Evolutionary conservation across 176 grass and related monocot species (phyloP).

Genomic region (Oryza rufipogon): DNA sequence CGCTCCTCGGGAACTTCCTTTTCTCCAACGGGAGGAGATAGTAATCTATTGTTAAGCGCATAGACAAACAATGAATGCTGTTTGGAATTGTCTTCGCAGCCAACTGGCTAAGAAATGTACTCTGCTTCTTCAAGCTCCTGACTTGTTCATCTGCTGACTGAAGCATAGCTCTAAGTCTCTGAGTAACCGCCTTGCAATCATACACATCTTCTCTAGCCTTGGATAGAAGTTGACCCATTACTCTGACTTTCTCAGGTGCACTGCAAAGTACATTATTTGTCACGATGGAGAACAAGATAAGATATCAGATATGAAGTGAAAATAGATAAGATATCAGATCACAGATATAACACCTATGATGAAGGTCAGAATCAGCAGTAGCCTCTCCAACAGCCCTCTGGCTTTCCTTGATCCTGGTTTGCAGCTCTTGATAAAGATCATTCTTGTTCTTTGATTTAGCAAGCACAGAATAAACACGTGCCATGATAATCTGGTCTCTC

Average conservation of each 20-base stretch:
- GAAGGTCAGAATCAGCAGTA: constrained; percentile 85
- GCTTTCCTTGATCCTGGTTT: constrained; percentile 86
- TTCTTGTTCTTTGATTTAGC: constrained; percentile 76
- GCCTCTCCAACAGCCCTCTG: constrained; percentile 84
- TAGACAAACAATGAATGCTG: constrained; percentile 92
- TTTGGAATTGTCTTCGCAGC: constrained; percentile 99
- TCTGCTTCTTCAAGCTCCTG: constrained; percentile 96
- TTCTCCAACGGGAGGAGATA: constrained; percentile 85
- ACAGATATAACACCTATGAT: constrained; percentile 52
- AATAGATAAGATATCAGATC: not conserved
- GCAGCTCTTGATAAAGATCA: constrained; percentile 77
- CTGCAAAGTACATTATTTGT: constrained; percentile 52
- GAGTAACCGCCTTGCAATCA: constrained; percentile 81
- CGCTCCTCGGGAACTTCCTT: constrained; percentile 63
- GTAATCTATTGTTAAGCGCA: constrained; percentile 94
- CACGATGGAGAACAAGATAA: constrained; percentile 31
- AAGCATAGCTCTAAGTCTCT: constrained; percentile 89
- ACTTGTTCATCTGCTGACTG: constrained; percentile 96
- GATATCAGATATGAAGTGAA: constrained; percentile 28
- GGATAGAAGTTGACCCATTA: constrained; percentile 85
- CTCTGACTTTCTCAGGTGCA: constrained; percentile 81
- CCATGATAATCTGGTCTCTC: constrained; percentile 98
- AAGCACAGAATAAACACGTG: constrained; percentile 74
- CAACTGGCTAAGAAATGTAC: constrained; percentile 95
- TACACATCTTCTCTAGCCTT: constrained; percentile 89